A percentile compares a stretch with the other conserved stretches of the same genome.
These are phyloP conservation scores for Alternaria sp. DNA, from an alignment of 2,329 filamentous ascomycete species.

Conservation along the genomic window DNA sequence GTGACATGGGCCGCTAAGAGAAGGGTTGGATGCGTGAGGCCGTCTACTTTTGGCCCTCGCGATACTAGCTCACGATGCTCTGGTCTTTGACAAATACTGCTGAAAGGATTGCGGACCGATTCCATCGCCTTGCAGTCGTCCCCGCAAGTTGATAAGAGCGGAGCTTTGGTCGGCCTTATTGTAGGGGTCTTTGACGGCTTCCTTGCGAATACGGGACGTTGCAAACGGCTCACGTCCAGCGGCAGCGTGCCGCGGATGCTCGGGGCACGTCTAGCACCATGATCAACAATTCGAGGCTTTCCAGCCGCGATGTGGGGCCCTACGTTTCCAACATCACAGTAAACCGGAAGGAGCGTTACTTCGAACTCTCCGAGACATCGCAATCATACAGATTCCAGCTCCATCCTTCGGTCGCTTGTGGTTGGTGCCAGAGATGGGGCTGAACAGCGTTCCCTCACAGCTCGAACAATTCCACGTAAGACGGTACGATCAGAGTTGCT, in stretches of 20 bases:
- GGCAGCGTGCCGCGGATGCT: constrained; percentile 1
- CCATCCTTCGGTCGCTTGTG: neutral
- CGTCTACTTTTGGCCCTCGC: neutral
- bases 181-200: neutral
- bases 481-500: neutral
- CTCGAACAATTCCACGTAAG: constrained; percentile 2
- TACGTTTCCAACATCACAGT: neutral
- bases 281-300: neutral
- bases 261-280: neutral
- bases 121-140: constrained; percentile 1
- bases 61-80: neutral
- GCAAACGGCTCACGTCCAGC: neutral
- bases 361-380: neutral
- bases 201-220: constrained; percentile 1
- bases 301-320: neutral
- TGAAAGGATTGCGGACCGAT: constrained; percentile 5
- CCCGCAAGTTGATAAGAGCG: constrained; percentile 1
- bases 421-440: neutral
- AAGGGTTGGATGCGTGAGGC: neutral
- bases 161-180: neutral
- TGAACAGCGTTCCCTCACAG: neutral
- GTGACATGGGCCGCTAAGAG: neutral
- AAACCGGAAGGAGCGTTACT: neutral
- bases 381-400: neutral
- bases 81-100: neutral